These are phyloP conservation scores for Cystobasidium slooffiae DNA, from an alignment of 1,284 basidiomycete species.

Conservation along the genomic window DNA sequence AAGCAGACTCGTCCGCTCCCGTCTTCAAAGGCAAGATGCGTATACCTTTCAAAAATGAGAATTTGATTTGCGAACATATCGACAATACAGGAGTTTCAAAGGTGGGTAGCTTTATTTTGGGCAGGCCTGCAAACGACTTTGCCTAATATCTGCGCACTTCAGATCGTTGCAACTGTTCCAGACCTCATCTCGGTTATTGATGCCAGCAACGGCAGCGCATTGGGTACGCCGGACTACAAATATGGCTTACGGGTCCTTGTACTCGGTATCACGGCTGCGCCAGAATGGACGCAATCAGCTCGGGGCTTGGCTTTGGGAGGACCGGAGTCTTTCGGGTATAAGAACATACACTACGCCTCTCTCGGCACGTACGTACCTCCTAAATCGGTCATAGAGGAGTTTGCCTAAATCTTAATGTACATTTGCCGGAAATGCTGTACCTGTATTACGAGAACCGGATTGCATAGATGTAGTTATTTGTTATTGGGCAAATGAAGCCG, in stretches of 20 bases:
- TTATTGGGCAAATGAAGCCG: too few relatives aligned
- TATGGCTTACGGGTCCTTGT: conserved; percentile 66
- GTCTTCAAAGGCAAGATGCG: conserved; percentile 12
- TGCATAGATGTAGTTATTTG: too few relatives aligned
- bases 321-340: conserved; percentile 56
- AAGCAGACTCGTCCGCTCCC: conserved; percentile 9
- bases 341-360: conserved; percentile 52
- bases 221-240: conserved; percentile 64
- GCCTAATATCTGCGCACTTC: neutral
- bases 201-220: conserved; percentile 63
- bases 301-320: conserved; percentile 65
- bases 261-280: conserved; percentile 64
- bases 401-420: neutral
- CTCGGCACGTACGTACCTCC: conserved; percentile 56
- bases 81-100: conserved; percentile 11
- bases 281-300: conserved; percentile 64
- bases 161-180: conserved; percentile 63
- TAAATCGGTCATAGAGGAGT: conserved; percentile 57
- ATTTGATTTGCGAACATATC: conserved; percentile 20
- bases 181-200: conserved; percentile 66
- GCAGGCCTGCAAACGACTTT: neutral
- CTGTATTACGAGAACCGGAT: too few relatives aligned
- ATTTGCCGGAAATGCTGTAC: too few relatives aligned
- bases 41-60: conserved; percentile 45
- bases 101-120: neutral